Percentiles rank a stretch among this genome's conserved stretches.
Evolutionary conservation across 2,329 filamentous ascomycete genomes (phyloP).

Genomic region (Diaporthe vexans): DNA sequence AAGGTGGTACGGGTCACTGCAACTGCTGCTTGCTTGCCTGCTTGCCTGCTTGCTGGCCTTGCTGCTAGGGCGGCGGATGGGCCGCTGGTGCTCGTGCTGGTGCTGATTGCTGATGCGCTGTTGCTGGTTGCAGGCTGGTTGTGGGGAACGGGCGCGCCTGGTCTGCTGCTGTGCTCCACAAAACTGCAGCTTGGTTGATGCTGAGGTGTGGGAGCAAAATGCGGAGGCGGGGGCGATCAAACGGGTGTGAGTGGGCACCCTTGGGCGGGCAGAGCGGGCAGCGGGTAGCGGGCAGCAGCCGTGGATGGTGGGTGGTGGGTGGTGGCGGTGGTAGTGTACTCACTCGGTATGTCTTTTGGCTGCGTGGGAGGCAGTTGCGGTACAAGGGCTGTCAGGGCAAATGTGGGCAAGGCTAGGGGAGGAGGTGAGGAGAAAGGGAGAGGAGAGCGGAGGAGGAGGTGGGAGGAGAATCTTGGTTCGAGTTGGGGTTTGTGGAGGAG

Average conservation of each 20-base stretch:
- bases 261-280: constrained; percentile 15
- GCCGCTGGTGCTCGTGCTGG: neutral
- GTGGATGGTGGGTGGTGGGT: neutral
- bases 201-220: constrained; percentile 38
- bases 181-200: constrained; percentile 17
- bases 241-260: constrained; percentile 29
- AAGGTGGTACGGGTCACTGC: neutral
- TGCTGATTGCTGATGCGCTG: neutral
- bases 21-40: neutral
- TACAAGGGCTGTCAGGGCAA: neutral
- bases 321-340: no score
- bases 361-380: neutral
- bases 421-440: neutral
- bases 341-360: neutral
- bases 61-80: neutral
- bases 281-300: neutral
- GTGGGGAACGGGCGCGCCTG: constrained; percentile 30
- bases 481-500: constrained; percentile 25
- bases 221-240: constrained; percentile 41
- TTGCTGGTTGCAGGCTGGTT: neutral
- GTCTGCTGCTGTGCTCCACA: constrained; percentile 36
- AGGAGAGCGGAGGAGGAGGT: constrained; percentile 10
- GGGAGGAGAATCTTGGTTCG: constrained; percentile 15
- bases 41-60: neutral
- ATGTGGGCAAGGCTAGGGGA: neutral